Evolutionary conservation across 768 basidiomycete species (phyloP), one percentile per base, ranked within the genome.

Genomic region (Butyriboletus loyo): DNA sequence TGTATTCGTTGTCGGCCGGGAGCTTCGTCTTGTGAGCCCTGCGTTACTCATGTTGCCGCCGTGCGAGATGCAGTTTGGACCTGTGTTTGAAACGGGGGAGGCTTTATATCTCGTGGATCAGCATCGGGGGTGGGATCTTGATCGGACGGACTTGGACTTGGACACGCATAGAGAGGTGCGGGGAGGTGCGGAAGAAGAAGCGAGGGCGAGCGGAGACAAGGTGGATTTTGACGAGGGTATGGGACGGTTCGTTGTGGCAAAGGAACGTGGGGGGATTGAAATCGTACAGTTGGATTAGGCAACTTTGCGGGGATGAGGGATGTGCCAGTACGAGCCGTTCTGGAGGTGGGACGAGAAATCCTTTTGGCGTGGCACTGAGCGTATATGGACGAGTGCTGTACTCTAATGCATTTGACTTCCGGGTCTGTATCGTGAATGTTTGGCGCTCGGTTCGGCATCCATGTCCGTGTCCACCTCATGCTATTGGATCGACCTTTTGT

Each of bases 211-310:
- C 19, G 56, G 52, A 10, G 64, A 68, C 46, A 57, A 41, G 43
- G 59, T 70, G 40, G 66, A 68, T 38, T 67, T 67, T 30, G 66
- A 67, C 19, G 66, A 67, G 46, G 64, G 66, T 3, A 67, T 66
- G 56, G 68, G 68, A 22, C 63, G 68, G 19, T 53, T 70, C 15
- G 68, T 68, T 31, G 63, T 68, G 42, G 61, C 61, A 13, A 66
- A 44, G 17, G 58, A 44, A 49, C 31, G 40, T 19, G 66, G 67
- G 2, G 67, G 63, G 4, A 66, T 67, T 25, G 68, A 67, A 5
- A 56, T 70, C 43, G 55, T 66, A 6, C 54, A 68, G 27, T 30
- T 70, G 35, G 52, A 50, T 22, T 65, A 47, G 22, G 39, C 14
- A n/a, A 4, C 14, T 21, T 35, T 28, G 17, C 14, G 21, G 21